Percentiles rank a stretch among this genome's conserved stretches.
Conservation (phyloP, 257 asterid species). For the Lavandula angustifolia region DNA sequence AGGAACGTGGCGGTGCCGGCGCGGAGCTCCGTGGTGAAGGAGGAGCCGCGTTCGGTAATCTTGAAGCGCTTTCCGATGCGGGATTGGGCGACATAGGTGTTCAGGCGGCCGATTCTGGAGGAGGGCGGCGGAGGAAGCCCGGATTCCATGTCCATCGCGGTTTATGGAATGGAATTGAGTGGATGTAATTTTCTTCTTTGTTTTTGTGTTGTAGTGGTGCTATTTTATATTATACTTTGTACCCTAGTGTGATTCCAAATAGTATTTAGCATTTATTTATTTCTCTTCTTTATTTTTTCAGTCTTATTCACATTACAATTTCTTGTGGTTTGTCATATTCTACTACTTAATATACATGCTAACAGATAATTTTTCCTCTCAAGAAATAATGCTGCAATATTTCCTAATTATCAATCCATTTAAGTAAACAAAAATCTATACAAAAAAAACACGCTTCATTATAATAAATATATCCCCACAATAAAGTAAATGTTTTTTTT, state of each 20-base stretch:
- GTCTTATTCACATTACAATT: not conserved
- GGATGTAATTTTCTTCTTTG: not conserved
- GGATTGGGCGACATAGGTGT: constrained; percentile 53
- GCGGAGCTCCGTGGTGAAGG: constrained; percentile 94
- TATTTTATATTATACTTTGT: not conserved
- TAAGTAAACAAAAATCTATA: too few relatives aligned
- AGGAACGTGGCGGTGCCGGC: constrained; percentile 98
- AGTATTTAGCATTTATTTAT: not conserved
- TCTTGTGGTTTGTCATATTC: not conserved
- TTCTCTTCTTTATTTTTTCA: not conserved
- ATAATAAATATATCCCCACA: too few relatives aligned
- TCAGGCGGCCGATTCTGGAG: constrained; percentile 50
- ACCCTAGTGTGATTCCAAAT: not conserved
- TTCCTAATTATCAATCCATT: too few relatives aligned
- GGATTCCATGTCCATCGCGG: constrained; percentile 61
- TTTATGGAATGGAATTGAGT: constrained; percentile 16
- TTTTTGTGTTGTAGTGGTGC: constrained; percentile 37
- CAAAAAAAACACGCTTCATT: too few relatives aligned
- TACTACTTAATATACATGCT: too few relatives aligned
- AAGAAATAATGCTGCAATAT: too few relatives aligned
- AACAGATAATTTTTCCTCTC: too few relatives aligned
- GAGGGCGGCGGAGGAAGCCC: constrained; percentile 36
- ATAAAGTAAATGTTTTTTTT: not conserved
- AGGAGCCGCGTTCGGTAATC: constrained; percentile 68
- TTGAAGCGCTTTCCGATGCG: constrained; percentile 71